These are phyloP conservation scores for Penicillium hesseltinei DNA, from an alignment of 2,329 filamentous ascomycete species.

Conservation along the genomic window DNA sequence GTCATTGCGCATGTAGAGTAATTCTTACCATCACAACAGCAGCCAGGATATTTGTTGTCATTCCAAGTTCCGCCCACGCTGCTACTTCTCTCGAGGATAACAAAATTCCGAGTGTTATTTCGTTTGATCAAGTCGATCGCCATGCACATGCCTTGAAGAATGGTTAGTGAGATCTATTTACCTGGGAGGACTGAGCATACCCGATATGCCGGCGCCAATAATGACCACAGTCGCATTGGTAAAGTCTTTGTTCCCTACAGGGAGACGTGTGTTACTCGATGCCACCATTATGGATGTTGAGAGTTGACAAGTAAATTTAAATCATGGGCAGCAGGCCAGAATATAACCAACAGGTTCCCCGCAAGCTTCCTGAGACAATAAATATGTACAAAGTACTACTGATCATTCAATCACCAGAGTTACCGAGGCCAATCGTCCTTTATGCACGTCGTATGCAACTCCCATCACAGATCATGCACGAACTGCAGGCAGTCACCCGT, in stretches of 20 bases:
- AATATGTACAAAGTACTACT: background rate
- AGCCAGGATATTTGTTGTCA: conserved; percentile 57
- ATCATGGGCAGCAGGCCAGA: background rate
- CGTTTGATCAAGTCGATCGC: conserved; percentile 56
- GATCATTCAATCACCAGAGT: background rate
- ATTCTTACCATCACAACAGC: conserved; percentile 50
- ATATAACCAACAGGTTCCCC: background rate
- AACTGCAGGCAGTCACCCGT: background rate
- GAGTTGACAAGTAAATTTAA: background rate
- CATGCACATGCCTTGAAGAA: conserved; percentile 50
- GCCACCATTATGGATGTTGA: conserved; percentile 5
- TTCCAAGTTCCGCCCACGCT: conserved; percentile 23
- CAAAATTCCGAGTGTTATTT: conserved; percentile 22
- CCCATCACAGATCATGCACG: background rate
- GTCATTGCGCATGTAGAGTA: background rate
- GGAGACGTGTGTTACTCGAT: conserved; percentile 10
- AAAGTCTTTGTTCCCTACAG: conserved; percentile 49
- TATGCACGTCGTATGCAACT: background rate
- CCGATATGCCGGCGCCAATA: conserved; percentile 56
- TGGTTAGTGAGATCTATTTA: conserved; percentile 1
- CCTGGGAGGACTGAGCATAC: conserved; percentile 26
- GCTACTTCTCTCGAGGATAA: conserved; percentile 24
- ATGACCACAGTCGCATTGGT: conserved; percentile 56
- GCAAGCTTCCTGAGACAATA: background rate
- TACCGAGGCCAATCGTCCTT: conserved; percentile 6